Conservation (phyloP, 306 rosid genomes). For the Quercus gilva region DNA sequence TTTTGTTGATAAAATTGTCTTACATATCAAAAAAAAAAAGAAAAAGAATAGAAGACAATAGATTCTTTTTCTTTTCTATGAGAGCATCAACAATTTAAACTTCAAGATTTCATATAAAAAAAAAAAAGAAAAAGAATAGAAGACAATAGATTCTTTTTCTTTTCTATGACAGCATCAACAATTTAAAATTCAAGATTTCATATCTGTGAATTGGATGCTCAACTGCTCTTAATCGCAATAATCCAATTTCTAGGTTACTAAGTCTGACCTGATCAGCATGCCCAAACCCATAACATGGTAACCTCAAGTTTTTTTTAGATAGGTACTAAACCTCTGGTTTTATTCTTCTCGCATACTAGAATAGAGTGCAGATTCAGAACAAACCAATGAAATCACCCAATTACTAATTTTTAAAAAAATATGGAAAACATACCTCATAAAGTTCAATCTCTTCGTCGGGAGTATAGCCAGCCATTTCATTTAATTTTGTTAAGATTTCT, state of each 20-base stretch:
- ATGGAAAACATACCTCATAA: constrained; percentile 66
- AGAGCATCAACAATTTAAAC: not conserved
- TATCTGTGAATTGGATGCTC: not conserved
- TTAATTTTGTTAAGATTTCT: constrained; percentile 65
- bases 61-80: not conserved
- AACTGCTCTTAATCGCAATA: not conserved
- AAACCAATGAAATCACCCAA: not conserved
- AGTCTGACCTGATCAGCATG: not conserved
- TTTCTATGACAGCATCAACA: not conserved
- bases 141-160: not conserved
- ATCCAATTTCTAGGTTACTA: not conserved
- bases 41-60: not conserved
- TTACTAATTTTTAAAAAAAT: not conserved
- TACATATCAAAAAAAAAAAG: too few species aligned
- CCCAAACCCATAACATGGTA: not conserved
- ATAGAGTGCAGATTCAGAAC: not conserved
- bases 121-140: not conserved
- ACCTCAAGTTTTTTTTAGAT: not conserved
- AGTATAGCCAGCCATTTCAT: constrained; percentile 84
- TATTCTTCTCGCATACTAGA: not conserved
- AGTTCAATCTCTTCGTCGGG: constrained; percentile 89
- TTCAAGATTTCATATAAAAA: not conserved
- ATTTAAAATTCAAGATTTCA: not conserved
- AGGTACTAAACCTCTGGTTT: not conserved
- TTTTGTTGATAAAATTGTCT: too few species aligned